Conservation (phyloP, 805 yeast genomes). For the Nakazawaea anatomiae region DNA sequence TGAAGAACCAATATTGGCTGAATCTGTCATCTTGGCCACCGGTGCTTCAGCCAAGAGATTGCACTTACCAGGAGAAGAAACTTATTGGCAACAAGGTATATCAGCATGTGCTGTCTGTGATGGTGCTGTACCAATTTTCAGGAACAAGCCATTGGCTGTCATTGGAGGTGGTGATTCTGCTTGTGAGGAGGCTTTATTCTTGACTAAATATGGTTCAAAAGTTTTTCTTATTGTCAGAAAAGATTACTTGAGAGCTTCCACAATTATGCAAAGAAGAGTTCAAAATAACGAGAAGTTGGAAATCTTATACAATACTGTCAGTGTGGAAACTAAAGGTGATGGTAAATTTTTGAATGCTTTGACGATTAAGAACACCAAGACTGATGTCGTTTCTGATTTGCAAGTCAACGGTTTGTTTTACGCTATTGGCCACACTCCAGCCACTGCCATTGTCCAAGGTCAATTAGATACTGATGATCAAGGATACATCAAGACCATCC, state of each 20-base stretch:
- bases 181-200: conserved; percentile 95
- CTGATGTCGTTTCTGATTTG: conserved; percentile 63
- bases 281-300: conserved; percentile 81
- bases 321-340: conserved; percentile 89
- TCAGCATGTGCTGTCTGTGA: conserved; percentile 99
- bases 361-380: conserved; percentile 61
- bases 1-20: conserved; percentile 84
- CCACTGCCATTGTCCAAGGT: conserved; percentile 71
- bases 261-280: conserved; percentile 95
- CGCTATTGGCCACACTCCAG: conserved; percentile 97
- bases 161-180: conserved; percentile 99
- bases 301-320: conserved; percentile 78
- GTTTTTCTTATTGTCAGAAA: conserved; percentile 92
- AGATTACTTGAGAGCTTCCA: conserved; percentile 90
- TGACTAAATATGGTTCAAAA: conserved; percentile 97
- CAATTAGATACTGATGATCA: conserved; percentile 81
- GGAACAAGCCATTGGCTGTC: conserved; percentile 96
- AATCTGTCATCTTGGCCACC: conserved; percentile 88
- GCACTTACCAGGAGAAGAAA: conserved; percentile 91
- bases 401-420: conserved; percentile 90
- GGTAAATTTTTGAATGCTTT: conserved; percentile 73
- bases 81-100: conserved; percentile 98
- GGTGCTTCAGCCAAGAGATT: conserved; percentile 98
- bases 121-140: conserved; percentile 98
- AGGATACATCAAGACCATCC: conserved; percentile 84